Conservation (phyloP, 2,329 filamentous ascomycete species). For the Falciphora oryzae region DNA sequence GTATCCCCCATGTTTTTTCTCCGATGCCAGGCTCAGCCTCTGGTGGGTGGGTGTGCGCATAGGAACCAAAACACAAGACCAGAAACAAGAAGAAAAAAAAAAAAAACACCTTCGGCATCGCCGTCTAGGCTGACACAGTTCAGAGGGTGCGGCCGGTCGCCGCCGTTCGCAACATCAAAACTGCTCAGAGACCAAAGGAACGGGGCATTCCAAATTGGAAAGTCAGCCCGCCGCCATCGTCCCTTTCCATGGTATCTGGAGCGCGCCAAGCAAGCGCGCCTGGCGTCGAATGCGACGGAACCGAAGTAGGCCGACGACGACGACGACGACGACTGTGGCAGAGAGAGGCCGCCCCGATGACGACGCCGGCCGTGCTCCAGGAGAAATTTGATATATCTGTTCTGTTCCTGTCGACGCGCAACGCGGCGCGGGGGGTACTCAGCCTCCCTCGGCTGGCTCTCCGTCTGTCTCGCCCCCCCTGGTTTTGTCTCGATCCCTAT, state of each 20-base stretch:
- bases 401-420: no score
- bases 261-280: not conserved
- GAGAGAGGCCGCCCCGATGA: not conserved
- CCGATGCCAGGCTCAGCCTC: not conserved
- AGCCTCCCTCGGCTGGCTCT: not conserved
- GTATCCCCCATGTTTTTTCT: not conserved
- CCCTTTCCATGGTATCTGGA: not conserved
- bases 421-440: not conserved
- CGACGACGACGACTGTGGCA: not conserved
- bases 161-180: not conserved
- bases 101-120: not conserved
- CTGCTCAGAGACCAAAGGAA: not conserved
- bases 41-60: not conserved
- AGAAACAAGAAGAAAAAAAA: not conserved
- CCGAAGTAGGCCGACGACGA: not conserved
- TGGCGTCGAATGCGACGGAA: not conserved
- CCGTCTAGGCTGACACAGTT: not conserved
- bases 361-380: not conserved
- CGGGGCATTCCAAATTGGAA: not conserved
- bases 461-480: not conserved
- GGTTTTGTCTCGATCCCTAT: no score
- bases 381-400: not conserved
- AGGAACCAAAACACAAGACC: not conserved
- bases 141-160: no score
- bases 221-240: no score